Percentiles rank a stretch among this genome's conserved stretches.
Evolutionary conservation across 2,329 filamentous ascomycete species (phyloP).

Genomic region (Chaetomium strumarium): DNA sequence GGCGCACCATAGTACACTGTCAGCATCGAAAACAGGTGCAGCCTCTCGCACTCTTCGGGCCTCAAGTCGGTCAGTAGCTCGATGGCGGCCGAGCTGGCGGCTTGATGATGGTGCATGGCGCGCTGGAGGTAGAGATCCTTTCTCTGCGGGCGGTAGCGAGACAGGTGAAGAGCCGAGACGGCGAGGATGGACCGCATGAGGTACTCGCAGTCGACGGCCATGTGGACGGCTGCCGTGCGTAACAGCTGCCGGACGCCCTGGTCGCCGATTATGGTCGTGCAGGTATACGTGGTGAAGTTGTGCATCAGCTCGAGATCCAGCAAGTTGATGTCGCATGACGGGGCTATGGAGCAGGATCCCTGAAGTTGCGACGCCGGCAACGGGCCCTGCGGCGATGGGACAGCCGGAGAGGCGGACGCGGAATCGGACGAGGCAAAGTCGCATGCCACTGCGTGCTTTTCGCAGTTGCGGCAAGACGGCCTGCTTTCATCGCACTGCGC

Average conservation of each 20-base stretch:
- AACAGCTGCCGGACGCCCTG: slow-evolving; percentile 37
- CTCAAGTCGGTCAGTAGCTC: slow-evolving; percentile 17
- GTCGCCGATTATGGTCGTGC: slow-evolving; percentile 37
- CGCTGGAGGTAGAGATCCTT: slow-evolving; percentile 30
- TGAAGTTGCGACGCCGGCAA: background rate
- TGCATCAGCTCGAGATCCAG: slow-evolving; percentile 46
- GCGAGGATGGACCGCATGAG: slow-evolving; percentile 42
- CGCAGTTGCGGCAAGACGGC: slow-evolving; percentile 33
- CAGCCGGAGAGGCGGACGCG: background rate
- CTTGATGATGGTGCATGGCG: slow-evolving; percentile 9
- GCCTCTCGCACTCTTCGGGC: slow-evolving; percentile 22
- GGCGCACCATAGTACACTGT: slow-evolving; percentile 27
- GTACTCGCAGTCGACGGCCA: slow-evolving; percentile 39
- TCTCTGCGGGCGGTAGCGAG: slow-evolving; percentile 31
- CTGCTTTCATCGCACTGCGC: slow-evolving; percentile 33
- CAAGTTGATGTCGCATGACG: slow-evolving; percentile 27
- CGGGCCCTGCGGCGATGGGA: background rate
- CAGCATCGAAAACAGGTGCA: slow-evolving; percentile 27
- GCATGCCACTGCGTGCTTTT: slow-evolving; percentile 32
- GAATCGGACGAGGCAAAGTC: slow-evolving; percentile 24
- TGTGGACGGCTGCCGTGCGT: slow-evolving; percentile 38
- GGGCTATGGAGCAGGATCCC: too few relatives aligned
- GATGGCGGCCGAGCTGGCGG: slow-evolving; percentile 14
- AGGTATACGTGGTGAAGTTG: slow-evolving; percentile 42
- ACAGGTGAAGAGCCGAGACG: slow-evolving; percentile 41